A percentile compares a stretch with the other conserved stretches of the same genome.
These are phyloP conservation scores for Tolypocladium guangdongense DNA, from an alignment of 2,329 filamentous ascomycete species.

Conservation along the genomic window DNA sequence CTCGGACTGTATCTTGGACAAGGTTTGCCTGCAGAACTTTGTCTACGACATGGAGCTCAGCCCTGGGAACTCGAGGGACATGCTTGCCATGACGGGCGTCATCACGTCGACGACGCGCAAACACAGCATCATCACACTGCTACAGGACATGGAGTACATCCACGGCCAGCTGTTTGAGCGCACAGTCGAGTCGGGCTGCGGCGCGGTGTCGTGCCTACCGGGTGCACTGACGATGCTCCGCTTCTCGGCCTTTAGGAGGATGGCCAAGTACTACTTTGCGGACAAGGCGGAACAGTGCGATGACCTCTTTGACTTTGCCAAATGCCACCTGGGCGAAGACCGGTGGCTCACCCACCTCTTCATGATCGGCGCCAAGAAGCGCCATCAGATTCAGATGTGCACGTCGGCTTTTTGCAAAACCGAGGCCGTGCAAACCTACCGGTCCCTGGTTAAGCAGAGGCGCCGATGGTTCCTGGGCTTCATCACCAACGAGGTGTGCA, in stretches of 20 bases:
- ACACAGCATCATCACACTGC: slow-evolving; percentile 77
- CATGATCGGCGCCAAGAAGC: slow-evolving; percentile 91
- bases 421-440: slow-evolving; percentile 83
- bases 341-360: slow-evolving; percentile 96
- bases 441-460: slow-evolving; percentile 82
- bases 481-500: slow-evolving; percentile 95
- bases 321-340: slow-evolving; percentile 91
- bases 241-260: slow-evolving; percentile 89
- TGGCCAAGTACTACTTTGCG: slow-evolving; percentile 98
- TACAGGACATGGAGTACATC: slow-evolving; percentile 98
- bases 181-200: slow-evolving; percentile 88
- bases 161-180: slow-evolving; percentile 95
- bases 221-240: slow-evolving; percentile 92
- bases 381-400: slow-evolving; percentile 96
- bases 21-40: slow-evolving; percentile 89
- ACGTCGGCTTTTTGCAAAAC: slow-evolving; percentile 98
- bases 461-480: slow-evolving; percentile 95
- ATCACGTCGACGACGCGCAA: slow-evolving; percentile 90
- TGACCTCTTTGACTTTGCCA: slow-evolving; percentile 92
- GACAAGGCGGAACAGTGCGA: slow-evolving; percentile 94
- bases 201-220: slow-evolving; percentile 86
- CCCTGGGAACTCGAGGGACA: slow-evolving; percentile 80
- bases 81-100: slow-evolving; percentile 95
- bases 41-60: slow-evolving; percentile 98
- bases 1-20: slow-evolving; percentile 90